Conservation (phyloP, 768 basidiomycete genomes). For the Agrocybe praecox region DNA sequence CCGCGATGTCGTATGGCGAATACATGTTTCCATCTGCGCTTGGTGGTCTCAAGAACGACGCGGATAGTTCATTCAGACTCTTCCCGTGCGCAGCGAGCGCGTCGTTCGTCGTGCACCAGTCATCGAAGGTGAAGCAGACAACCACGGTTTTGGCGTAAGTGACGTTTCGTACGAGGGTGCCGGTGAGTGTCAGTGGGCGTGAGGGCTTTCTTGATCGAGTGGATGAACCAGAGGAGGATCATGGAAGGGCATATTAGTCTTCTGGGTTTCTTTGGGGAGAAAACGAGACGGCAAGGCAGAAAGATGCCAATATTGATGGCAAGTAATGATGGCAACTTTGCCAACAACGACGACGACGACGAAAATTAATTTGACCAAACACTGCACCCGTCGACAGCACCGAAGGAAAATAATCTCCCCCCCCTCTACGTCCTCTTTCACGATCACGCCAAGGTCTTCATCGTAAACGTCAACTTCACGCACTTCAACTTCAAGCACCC, state of each 20-base stretch:
- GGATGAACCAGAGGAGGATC: conserved; percentile 1
- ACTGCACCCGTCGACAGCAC: conserved; percentile 6
- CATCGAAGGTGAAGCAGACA: conserved; percentile 89
- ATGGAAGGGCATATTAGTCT: not conserved
- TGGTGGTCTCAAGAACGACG: not conserved
- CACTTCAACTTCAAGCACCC: too few relatives aligned
- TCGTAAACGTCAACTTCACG: too few relatives aligned
- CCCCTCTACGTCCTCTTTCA: too few relatives aligned
- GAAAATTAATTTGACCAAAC: not conserved
- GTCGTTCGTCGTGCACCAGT: conserved; percentile 93
- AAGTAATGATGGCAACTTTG: too few relatives aligned
- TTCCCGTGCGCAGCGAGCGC: conserved; percentile 57
- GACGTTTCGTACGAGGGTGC: conserved; percentile 84
- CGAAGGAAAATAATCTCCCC: too few relatives aligned
- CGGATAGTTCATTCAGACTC: conserved; percentile 41
- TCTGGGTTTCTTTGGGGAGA: too few relatives aligned
- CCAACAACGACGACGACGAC: too few relatives aligned
- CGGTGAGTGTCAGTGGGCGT: conserved; percentile 48
- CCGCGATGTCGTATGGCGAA: not conserved
- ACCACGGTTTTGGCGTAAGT: conserved; percentile 85
- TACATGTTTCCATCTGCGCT: not conserved
- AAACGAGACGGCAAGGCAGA: too few relatives aligned
- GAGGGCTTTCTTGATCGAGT: conserved; percentile 7
- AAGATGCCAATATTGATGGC: too few relatives aligned
- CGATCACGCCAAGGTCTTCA: too few relatives aligned